Percentiles rank a stretch among this genome's conserved stretches.
Conservation (phyloP, 805 yeast genomes). For the Kazachstania africana region DNA sequence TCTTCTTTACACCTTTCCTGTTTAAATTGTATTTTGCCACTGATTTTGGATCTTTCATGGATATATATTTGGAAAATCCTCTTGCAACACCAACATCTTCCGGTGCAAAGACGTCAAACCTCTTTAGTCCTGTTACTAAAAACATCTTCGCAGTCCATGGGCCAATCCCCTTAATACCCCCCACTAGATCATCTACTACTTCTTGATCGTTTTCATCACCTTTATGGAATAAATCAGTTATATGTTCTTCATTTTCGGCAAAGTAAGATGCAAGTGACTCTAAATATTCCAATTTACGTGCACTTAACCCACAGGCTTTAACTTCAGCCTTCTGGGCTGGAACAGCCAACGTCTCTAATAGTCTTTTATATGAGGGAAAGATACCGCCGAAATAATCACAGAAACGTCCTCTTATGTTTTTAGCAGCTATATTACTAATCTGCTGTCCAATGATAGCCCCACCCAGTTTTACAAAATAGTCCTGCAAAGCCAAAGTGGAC, state of each 20-base stretch:
- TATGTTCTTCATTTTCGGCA: constrained; percentile 26
- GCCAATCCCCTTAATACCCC: constrained; percentile 57
- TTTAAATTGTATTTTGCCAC: constrained; percentile 33
- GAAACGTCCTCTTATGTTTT: constrained; percentile 44
- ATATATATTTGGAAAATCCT: constrained; percentile 59
- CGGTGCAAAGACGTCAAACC: constrained; percentile 59
- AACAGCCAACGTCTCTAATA: constrained; percentile 25
- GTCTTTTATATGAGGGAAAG: constrained; percentile 43
- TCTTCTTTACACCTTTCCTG: constrained; percentile 26
- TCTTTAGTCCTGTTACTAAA: constrained; percentile 52
- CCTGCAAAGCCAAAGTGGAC: constrained; percentile 11
- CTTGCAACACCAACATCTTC: constrained; percentile 80
- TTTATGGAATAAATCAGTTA: constrained; percentile 28
- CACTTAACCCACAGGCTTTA: constrained; percentile 56
- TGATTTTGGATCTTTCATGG: constrained; percentile 39
- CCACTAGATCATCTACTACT: constrained; percentile 36
- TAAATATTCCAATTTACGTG: constrained; percentile 53
- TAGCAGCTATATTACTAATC: constrained; percentile 72
- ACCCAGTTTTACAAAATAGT: constrained; percentile 32
- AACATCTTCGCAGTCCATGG: constrained; percentile 90
- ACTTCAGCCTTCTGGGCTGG: constrained; percentile 33
- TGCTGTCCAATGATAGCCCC: constrained; percentile 58
- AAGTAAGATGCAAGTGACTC: constrained; percentile 44
- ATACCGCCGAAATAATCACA: constrained; percentile 25
- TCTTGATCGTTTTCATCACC: constrained; percentile 31